A percentile compares a stretch with the other conserved stretches of the same genome.
phyloP scores from a whole-genome alignment of 164 flowering plant genomes.

The Tetracentron sinense region DNA sequence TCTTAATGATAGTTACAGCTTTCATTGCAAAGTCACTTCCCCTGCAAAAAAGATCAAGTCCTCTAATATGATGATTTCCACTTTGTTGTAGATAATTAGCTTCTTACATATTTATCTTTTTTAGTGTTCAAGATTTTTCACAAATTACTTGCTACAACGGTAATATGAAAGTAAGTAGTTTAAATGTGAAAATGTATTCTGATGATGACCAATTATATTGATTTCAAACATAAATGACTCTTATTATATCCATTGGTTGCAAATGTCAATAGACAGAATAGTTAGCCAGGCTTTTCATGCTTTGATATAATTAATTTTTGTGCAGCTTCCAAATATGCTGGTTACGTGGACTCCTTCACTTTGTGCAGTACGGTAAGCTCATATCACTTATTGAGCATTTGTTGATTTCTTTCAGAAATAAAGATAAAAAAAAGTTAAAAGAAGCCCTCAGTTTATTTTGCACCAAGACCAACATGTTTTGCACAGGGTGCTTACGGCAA shows the following conservation, averaged over 20 bases:
- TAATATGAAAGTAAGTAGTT: no score
- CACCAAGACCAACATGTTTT: background rate
- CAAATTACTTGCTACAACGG: no score
- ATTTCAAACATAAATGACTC: background rate
- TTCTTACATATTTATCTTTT: no score
- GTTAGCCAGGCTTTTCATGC: background rate
- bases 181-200: background rate
- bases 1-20: no score
- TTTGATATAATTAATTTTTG: constrained; percentile 10
- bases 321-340: constrained; percentile 97
- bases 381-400: background rate
- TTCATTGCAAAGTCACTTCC: no score
- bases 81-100: no score
- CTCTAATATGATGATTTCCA: no score
- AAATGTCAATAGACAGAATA: background rate
- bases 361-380: constrained; percentile 84
- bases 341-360: constrained; percentile 80
- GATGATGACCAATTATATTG: background rate
- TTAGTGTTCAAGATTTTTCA: background rate
- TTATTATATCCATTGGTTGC: background rate
- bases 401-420: background rate
- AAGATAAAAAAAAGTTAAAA: background rate
- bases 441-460: background rate
- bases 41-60: no score
- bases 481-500: background rate